Percentiles rank a stretch among this genome's conserved stretches.
Evolutionary conservation across 148 eudicot species (phyloP).

Genomic region (Amaranthus cruentus): DNA sequence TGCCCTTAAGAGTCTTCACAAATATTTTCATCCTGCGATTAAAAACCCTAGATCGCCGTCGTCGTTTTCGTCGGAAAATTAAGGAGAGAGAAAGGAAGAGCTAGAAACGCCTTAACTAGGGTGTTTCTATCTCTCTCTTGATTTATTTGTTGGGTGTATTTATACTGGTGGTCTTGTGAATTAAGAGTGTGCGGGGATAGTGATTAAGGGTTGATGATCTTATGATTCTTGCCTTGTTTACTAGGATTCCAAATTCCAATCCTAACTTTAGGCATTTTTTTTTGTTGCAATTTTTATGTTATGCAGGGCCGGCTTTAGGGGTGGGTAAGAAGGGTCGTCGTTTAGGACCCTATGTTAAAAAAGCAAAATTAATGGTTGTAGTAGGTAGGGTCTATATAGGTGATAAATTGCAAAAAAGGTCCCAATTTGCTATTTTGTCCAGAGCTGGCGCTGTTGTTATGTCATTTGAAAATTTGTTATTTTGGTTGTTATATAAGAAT

Average conservation of each 20-base stretch:
- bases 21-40: constrained; percentile 49
- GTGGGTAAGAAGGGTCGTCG: too few relatives aligned
- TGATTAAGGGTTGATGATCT: not conserved
- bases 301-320: too few relatives aligned
- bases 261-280: too few relatives aligned
- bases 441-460: too few relatives aligned
- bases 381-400: too few relatives aligned
- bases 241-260: not conserved
- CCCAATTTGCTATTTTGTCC: too few relatives aligned
- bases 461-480: too few relatives aligned
- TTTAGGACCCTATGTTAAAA: too few relatives aligned
- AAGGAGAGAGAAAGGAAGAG: constrained; percentile 5
- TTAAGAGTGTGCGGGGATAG: not conserved
- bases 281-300: too few relatives aligned
- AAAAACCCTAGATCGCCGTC: not conserved
- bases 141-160: not conserved
- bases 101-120: not conserved
- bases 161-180: constrained; percentile 7
- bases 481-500: too few relatives aligned
- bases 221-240: not conserved
- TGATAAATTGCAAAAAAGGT: too few relatives aligned
- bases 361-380: too few relatives aligned
- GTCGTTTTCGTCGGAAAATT: constrained; percentile 19
- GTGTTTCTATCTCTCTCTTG: not conserved
- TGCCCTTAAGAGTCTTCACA: constrained; percentile 72